Percentiles rank a stretch among this genome's conserved stretches.
Conservation (phyloP, 495 filamentous ascomycete species). For the Hapsidospora chrysogenum region DNA sequence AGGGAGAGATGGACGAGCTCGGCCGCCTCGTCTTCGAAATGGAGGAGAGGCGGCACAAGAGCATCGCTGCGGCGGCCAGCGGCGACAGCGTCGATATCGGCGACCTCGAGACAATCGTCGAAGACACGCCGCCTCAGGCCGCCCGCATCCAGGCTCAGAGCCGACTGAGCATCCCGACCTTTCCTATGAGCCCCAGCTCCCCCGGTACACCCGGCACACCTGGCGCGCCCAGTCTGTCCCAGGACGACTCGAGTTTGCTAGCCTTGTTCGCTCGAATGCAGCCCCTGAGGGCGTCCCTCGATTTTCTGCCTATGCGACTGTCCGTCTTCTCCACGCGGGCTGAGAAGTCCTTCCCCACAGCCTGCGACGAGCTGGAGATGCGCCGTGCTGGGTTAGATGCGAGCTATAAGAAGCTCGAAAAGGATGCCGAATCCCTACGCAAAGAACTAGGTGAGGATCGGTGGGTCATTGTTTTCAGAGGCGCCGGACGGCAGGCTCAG, state of each 20-base stretch:
- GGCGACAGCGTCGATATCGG: conserved; percentile 60
- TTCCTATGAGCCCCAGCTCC: conserved; percentile 38
- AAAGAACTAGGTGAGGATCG: conserved; percentile 86
- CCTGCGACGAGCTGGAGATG: conserved; percentile 73
- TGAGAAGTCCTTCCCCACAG: conserved; percentile 61
- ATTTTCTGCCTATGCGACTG: conserved; percentile 93
- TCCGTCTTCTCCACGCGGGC: conserved; percentile 70
- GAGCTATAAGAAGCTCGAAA: conserved; percentile 66
- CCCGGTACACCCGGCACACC: conserved; percentile 36
- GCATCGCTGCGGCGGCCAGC: conserved; percentile 39
- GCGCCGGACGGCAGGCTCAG: conserved; percentile 79
- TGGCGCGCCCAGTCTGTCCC: conserved; percentile 39
- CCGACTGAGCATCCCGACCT: conserved; percentile 48
- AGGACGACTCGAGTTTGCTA: conserved; percentile 68
- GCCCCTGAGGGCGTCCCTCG: conserved; percentile 76
- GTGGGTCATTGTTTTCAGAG: conserved; percentile 88
- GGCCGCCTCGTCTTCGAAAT: conserved; percentile 80
- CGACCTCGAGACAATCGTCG: conserved; percentile 84
- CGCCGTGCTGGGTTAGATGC: conserved; percentile 53
- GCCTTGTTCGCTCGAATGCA: conserved; percentile 90
- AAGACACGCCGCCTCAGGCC: conserved; percentile 55
- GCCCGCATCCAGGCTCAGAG: conserved; percentile 27
- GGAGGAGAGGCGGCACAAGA: conserved; percentile 80
- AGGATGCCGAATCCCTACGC: conserved; percentile 70
- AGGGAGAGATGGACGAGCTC: conserved; percentile 72